Evolutionary conservation across 352 stramenopile species (phyloP).

Genomic region (Peronospora destructor): DNA sequence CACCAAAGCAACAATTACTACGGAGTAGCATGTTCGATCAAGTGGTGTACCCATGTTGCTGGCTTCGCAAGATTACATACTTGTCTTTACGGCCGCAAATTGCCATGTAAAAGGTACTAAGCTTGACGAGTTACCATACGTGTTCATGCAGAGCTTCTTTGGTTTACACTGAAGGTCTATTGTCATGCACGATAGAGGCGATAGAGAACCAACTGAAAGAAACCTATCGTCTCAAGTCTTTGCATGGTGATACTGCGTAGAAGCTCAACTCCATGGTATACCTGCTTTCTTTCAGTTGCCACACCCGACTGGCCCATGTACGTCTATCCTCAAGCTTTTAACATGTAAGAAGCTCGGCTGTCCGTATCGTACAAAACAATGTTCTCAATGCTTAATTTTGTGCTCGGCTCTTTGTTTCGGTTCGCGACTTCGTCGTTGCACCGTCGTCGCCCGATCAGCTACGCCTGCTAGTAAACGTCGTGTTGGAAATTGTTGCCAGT

Average conservation of each 20-base stretch:
- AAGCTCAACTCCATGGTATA: constrained; percentile 58
- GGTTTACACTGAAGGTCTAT: constrained; percentile 38
- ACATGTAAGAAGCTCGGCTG: constrained; percentile 27
- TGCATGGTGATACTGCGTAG: constrained; percentile 19
- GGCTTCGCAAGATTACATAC: constrained; percentile 37
- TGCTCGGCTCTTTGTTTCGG: constrained; percentile 61
- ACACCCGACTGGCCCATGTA: constrained; percentile 61
- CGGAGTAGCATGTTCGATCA: constrained; percentile 31
- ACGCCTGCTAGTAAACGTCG: constrained; percentile 35
- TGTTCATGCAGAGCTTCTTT: constrained; percentile 28
- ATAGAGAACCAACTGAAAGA: constrained; percentile 65
- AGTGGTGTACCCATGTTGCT: constrained; percentile 27
- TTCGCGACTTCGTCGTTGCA: constrained; percentile 67
- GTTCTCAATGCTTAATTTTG: constrained; percentile 45
- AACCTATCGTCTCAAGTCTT: constrained; percentile 55
- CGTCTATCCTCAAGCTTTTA: constrained; percentile 59
- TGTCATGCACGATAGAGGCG: constrained; percentile 38
- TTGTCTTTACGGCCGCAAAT: constrained; percentile 58
- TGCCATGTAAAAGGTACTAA: constrained; percentile 54
- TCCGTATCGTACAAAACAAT: constrained; percentile 14
- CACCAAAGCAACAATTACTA: constrained; percentile 6
- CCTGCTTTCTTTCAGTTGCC: constrained; percentile 45
- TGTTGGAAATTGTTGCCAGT: constrained; percentile 19
- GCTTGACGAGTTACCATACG: constrained; percentile 18
- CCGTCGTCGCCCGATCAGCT: constrained; percentile 52